A percentile compares a stretch with the other conserved stretches of the same genome.
Conservation (phyloP, 352 stramenopile genomes). For the Pythium aquatile region DNA sequence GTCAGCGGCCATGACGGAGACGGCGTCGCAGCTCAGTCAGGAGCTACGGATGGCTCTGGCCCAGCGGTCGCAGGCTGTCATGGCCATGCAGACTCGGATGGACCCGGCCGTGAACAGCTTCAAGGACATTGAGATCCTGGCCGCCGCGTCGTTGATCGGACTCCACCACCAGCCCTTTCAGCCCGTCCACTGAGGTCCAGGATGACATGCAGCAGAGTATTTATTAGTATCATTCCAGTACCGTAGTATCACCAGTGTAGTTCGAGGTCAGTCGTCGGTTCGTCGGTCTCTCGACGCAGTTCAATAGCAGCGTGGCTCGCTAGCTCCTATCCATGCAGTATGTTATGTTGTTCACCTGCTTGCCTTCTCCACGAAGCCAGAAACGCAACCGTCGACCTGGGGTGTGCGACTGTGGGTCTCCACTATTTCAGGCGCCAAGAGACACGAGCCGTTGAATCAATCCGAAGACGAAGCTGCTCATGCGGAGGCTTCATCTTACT, state of each 20-base stretch:
- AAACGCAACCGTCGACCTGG: too few relatives aligned
- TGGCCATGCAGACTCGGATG: background rate
- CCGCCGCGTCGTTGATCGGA: conserved; percentile 68
- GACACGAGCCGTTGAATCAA: too few relatives aligned
- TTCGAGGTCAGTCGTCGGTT: background rate
- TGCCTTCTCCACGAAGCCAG: too few relatives aligned
- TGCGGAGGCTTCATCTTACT: too few relatives aligned
- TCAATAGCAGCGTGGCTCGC: background rate
- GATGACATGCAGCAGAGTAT: background rate
- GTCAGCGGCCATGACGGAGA: conserved; percentile 17
- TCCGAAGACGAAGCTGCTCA: too few relatives aligned
- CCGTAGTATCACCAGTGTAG: too few relatives aligned
- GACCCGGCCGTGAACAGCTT: conserved; percentile 32
- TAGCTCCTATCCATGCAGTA: too few relatives aligned
- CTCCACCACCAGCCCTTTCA: conserved; percentile 69
- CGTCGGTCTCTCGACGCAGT: background rate
- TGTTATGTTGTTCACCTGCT: too few relatives aligned
- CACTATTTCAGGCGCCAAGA: too few relatives aligned
- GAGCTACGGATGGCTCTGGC: conserved; percentile 35
- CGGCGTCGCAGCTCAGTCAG: conserved; percentile 35
- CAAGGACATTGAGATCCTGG: conserved; percentile 75
- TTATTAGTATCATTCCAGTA: conserved; percentile 13
- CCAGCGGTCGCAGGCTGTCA: conserved; percentile 1
- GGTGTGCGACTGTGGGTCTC: too few relatives aligned
- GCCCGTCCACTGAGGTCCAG: conserved; percentile 55